Conservation (phyloP, 1,284 basidiomycete genomes). For the Xerocomus amazonicus region DNA sequence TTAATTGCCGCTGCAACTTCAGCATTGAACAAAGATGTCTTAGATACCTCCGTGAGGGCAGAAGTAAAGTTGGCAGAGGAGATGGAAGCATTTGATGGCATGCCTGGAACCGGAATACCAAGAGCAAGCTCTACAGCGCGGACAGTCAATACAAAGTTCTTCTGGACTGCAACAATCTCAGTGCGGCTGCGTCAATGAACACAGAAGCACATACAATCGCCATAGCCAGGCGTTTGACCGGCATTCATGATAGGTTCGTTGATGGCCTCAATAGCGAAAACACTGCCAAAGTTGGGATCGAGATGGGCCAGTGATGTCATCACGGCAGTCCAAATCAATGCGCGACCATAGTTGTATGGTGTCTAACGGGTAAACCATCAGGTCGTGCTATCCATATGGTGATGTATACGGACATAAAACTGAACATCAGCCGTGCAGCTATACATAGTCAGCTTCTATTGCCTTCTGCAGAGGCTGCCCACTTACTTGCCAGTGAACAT, state of each 20-base stretch:
- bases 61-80: slow-evolving; percentile 41
- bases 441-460: slow-evolving; percentile 7
- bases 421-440: slow-evolving; percentile 66
- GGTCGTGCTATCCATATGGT: not conserved
- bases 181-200: not conserved
- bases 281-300: slow-evolving; percentile 60
- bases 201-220: slow-evolving; percentile 47
- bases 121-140: slow-evolving; percentile 61
- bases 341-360: slow-evolving; percentile 66
- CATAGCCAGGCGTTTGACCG: slow-evolving; percentile 59
- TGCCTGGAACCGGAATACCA: slow-evolving; percentile 53
- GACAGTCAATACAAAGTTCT: slow-evolving; percentile 64
- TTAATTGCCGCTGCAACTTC: slow-evolving; percentile 45
- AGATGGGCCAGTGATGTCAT: slow-evolving; percentile 70
- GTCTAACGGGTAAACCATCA: slow-evolving; percentile 41
- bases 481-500: slow-evolving; percentile 63
- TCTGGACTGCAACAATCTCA: slow-evolving; percentile 50
- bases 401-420: slow-evolving; percentile 55
- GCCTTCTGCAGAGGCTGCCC: slow-evolving; percentile 1
- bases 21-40: slow-evolving; percentile 36
- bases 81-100: slow-evolving; percentile 27
- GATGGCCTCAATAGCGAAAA: slow-evolving; percentile 70
- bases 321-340: slow-evolving; percentile 72
- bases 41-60: slow-evolving; percentile 36
- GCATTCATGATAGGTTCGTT: slow-evolving; percentile 77